phyloP scores from a whole-genome alignment of 1,139 yeast species.

The Schizosaccharomyces versatilis region DNA sequence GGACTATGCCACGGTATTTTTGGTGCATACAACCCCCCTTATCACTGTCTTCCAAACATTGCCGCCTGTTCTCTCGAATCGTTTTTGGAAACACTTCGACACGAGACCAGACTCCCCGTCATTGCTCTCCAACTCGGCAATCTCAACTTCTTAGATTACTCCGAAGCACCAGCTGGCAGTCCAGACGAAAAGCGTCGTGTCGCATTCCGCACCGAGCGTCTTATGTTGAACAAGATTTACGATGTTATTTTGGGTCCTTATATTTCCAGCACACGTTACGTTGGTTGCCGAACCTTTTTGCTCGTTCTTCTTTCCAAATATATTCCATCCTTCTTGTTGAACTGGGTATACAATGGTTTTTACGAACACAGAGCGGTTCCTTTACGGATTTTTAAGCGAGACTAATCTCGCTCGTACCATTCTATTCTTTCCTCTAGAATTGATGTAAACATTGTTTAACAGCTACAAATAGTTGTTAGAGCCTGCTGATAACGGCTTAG shows the following conservation, averaged over 20 bases:
- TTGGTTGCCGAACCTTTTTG: conserved; percentile 2
- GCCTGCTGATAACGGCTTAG: no score
- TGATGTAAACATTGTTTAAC: no score
- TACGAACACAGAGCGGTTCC: no score
- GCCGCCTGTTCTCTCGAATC: background rate
- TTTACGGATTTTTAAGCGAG: no score
- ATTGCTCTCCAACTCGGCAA: background rate
- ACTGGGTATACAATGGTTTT: background rate
- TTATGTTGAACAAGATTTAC: background rate
- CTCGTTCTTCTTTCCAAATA: background rate
- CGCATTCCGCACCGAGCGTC: background rate
- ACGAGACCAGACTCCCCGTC: background rate
- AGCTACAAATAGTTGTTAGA: no score
- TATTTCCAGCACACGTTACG: background rate
- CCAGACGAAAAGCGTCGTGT: background rate
- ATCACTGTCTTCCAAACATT: background rate
- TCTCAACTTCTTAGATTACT: conserved; percentile 1
- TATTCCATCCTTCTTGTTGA: background rate
- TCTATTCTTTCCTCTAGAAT: no score
- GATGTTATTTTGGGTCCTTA: background rate
- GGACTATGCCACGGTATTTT: background rate
- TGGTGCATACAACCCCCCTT: background rate
- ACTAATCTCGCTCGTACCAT: no score
- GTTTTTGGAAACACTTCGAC: background rate
- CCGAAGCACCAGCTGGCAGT: background rate